Conservation (phyloP, 768 basidiomycete genomes). For the Roridomyces roridus region DNA sequence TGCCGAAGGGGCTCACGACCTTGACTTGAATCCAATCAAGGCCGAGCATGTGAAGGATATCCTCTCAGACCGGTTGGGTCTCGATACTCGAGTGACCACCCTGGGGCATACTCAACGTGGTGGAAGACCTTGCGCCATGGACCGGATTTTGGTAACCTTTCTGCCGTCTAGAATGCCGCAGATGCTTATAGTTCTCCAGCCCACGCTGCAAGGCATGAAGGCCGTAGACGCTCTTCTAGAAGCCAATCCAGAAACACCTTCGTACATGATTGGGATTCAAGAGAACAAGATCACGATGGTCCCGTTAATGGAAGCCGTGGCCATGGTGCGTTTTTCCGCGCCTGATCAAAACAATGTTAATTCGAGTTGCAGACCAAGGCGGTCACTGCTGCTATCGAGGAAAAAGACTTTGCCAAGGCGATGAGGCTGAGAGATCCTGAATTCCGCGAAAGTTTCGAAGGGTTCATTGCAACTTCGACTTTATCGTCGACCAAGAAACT, state of each 20-base stretch:
- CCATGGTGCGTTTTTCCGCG: conserved; percentile 57
- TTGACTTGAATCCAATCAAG: conserved; percentile 87
- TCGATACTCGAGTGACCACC: conserved; percentile 96
- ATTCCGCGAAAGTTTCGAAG: conserved; percentile 84
- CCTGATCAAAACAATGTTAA: neutral
- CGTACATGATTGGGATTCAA: conserved; percentile 95
- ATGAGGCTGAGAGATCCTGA: conserved; percentile 92
- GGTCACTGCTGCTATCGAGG: conserved; percentile 81
- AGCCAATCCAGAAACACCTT: conserved; percentile 87
- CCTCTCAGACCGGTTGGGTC: conserved; percentile 81
- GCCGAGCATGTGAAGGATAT: conserved; percentile 92
- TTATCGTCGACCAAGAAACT: conserved; percentile 60
- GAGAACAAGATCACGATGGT: conserved; percentile 96
- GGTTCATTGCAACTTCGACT: conserved; percentile 79
- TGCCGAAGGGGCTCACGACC: conserved; percentile 94
- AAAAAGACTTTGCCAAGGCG: conserved; percentile 85
- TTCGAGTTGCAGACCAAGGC: conserved; percentile 70
- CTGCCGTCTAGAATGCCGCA: neutral
- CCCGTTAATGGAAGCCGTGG: conserved; percentile 92
- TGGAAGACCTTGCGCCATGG: conserved; percentile 90
- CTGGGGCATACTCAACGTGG: conserved; percentile 97
- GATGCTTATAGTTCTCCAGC: conserved; percentile 50
- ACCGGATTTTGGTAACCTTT: conserved; percentile 83
- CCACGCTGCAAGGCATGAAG: conserved; percentile 94
- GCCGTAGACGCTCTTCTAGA: conserved; percentile 89